Percentiles rank a stretch among this genome's conserved stretches.
These are phyloP conservation scores for Warburgia ugandensis DNA, from an alignment of 164 flowering plant genomes.

Conservation along the genomic window DNA sequence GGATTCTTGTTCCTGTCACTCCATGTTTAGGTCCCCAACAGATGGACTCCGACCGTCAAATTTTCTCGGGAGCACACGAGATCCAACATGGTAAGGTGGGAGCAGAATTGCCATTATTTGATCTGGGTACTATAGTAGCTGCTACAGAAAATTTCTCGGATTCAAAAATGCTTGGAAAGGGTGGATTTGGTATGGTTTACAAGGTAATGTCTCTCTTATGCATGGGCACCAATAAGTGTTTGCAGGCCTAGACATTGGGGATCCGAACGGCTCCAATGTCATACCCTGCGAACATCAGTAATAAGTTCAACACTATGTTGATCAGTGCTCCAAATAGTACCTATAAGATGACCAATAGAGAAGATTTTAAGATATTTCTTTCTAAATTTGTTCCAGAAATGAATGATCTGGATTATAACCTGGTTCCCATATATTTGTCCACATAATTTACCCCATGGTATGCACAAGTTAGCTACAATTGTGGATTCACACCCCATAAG, in stretches of 20 bases:
- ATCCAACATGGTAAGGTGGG: background rate
- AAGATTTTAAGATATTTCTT: no score
- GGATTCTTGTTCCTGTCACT: background rate
- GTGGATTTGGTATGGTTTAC: constrained; percentile 16
- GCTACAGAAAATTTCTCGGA: constrained; percentile 15
- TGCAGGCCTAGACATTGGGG: background rate
- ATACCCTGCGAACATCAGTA: no score
- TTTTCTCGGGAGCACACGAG: background rate
- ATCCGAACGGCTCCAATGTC: background rate
- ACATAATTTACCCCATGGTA: no score
- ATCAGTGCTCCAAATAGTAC: no score
- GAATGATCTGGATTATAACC: no score
- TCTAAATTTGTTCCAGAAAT: no score
- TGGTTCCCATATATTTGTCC: no score
- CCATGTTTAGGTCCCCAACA: background rate
- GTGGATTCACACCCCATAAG: no score
- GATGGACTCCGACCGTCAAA: no score
- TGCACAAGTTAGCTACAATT: no score
- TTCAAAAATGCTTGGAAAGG: constrained; percentile 12
- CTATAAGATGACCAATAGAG: no score
- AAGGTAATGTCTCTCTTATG: constrained; percentile 4
- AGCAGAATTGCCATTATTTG: constrained; percentile 2
- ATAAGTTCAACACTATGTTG: no score
- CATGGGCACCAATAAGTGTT: background rate
- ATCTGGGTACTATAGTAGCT: constrained; percentile 7